Evolutionary conservation across 352 stramenopile species (phyloP), one percentile per base, ranked within the genome.

Genomic region (Globisporangium abappressorium): DNA sequence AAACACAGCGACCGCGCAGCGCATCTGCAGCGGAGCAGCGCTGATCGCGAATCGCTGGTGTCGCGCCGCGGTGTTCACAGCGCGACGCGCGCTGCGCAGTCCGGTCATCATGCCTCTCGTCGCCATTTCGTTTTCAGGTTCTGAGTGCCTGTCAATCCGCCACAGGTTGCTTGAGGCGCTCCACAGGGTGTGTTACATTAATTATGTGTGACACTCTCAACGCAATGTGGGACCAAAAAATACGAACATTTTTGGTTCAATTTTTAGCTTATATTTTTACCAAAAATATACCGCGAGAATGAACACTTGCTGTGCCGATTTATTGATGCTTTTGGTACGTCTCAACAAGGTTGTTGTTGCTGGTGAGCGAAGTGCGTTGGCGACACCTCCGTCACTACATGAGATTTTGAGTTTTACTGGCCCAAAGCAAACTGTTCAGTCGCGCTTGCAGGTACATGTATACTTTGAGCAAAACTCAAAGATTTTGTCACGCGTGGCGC

Each of bases 31-130:
- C 34, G 33, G 56, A 24, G 33, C 20, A 12, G 33, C 5, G 33
- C 56, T 22, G 33, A 49, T 15, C 33, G 33, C n/a, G 33, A 62
- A 33, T 15, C 33, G 56, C 56, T 49, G 56, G 34, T 62, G 33
- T 18, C 33, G 56, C 11, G 56, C 33, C 5, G 56, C 56, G 11
- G 33, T 15, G 33, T 22, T 15, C 33, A 62, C 56, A 33, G 33
- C 56, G 56, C 56, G 56, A 33, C 33, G 56, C 33, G 33, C 56
- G 18, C 56, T 62, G 56, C 56, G 56, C 33, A 62, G n/a, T 9
- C 56, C 56, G 8, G 33, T 62, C 20, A 38, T 62, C 56, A 49
- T 41, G 33, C 22, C 30, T 38, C 26, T 47, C 11, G 56, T 62
- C 33, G 33, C 56, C 56, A 62, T 62, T 30, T 62, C 20, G 20